Conservation (phyloP, 495 filamentous ascomycete genomes). For the Penicillium soppii region DNA sequence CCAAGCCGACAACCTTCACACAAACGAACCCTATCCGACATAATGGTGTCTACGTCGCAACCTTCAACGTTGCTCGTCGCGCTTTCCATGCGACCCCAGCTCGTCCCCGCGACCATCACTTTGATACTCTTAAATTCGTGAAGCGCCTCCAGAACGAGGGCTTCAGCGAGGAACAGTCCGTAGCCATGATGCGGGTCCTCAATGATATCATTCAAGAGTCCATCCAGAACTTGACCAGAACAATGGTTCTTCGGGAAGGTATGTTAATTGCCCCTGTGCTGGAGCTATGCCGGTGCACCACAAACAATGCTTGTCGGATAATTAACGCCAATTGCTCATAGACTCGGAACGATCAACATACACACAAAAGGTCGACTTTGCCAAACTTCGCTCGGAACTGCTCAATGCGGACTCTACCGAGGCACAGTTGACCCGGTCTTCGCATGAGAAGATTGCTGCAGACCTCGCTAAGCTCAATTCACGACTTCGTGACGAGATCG, state of each 20-base stretch:
- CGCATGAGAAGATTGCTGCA: conserved; percentile 89
- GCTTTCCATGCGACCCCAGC: conserved; percentile 69
- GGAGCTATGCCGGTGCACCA: background rate
- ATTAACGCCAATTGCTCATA: conserved; percentile 16
- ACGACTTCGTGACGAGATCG: conserved; percentile 87
- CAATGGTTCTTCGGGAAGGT: conserved; percentile 97
- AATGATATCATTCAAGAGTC: conserved; percentile 98
- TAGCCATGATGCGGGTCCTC: conserved; percentile 95
- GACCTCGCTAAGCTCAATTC: conserved; percentile 91
- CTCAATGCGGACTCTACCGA: conserved; percentile 89
- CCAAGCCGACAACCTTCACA: conserved; percentile 9
- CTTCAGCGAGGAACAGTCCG: conserved; percentile 92
- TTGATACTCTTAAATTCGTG: conserved; percentile 97
- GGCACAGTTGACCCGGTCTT: conserved; percentile 78
- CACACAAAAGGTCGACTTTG: conserved; percentile 98
- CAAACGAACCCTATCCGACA: conserved; percentile 37
- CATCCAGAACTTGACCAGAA: conserved; percentile 96
- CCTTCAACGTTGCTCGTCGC: conserved; percentile 42
- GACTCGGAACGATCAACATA: conserved; percentile 73
- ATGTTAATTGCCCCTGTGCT: background rate
- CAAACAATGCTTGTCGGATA: background rate
- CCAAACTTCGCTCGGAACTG: conserved; percentile 95
- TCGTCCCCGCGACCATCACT: conserved; percentile 80
- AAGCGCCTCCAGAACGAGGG: conserved; percentile 86
- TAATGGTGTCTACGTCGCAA: conserved; percentile 49